Base-by-base conservation (phyloP, 2,329 filamentous ascomycete species). In the Aspergillus pseudoterreus region DNA sequence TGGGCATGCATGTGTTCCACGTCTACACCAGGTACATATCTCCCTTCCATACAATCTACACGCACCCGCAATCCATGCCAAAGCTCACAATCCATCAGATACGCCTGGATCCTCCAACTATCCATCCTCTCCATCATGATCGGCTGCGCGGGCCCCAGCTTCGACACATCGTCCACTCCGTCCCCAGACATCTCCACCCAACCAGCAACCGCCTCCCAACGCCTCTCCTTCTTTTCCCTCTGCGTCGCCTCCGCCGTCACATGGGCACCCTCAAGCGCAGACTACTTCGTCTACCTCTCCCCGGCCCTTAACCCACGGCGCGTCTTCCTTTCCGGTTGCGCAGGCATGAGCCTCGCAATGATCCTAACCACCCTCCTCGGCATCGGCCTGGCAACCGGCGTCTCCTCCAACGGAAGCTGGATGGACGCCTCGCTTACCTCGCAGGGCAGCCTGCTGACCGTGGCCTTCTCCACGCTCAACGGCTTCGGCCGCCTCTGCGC, bases 251-350 rank as follows among this genome's bases (percentile, higher is more conserved):
- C 66, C 4, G 57, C 63, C 8, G 60, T 72, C 19, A 59, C 65
- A 5, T 68, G 66, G 64, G 59, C 64, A 0, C 65, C 65, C 2
- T 57, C 66, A 6, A 65, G 63, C 19, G 68, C 70, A 10, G 73
- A 75, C 55, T 74, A 72, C 57, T 74, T 70, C 41, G 71, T 73
- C 43, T 75, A 75, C 53, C 70, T 72, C 49, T 68, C 70, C 0
- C 55, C 67, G 3, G 52, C 62, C 4, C 67, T 71, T 22, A 63
- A 63, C 22, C 65, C 63, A 48, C 63, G 60, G 50, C 62, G 64
- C 33, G 67, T 66, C 22, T 73, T 73, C 48, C 47, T 61, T 4
- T 65, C 69, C 46, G 72, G 71, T 3, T 65, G 66, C n/a, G 50
- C 60, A 5, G 72, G 70, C 5, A 58, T 68, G 21, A 59, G 65